A percentile compares a stretch with the other conserved stretches of the same genome.
These are phyloP conservation scores for Penicillium palitans DNA, from an alignment of 2,329 filamentous ascomycete genomes.

Conservation along the genomic window DNA sequence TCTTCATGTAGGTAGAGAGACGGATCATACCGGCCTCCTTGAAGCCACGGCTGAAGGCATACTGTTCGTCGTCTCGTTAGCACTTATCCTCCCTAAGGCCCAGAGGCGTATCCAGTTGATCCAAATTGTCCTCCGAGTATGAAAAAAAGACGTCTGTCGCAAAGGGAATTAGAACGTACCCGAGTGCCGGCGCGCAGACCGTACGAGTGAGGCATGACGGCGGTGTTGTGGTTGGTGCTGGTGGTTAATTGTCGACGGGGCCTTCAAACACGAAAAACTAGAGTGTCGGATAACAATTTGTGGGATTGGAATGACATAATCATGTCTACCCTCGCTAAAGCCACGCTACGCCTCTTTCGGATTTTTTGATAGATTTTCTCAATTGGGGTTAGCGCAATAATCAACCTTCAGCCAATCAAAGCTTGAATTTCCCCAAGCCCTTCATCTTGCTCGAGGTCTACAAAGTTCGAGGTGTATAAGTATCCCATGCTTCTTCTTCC, in stretches of 20 bases:
- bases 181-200: slow-evolving; percentile 85
- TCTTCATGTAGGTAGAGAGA: slow-evolving; percentile 89
- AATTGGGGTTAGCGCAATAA: neutral
- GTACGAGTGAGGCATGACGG: slow-evolving; percentile 81
- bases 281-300: slow-evolving; percentile 13
- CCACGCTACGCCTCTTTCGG: neutral
- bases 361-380: neutral
- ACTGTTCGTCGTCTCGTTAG: slow-evolving; percentile 53
- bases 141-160: slow-evolving; percentile 9
- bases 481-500: neutral
- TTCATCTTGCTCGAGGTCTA: neutral
- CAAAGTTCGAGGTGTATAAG: neutral
- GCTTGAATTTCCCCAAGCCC: neutral
- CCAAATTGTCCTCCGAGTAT: slow-evolving; percentile 2
- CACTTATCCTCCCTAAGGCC: slow-evolving; percentile 25
- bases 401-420: neutral
- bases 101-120: slow-evolving; percentile 10
- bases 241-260: slow-evolving; percentile 41
- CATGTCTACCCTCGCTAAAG: slow-evolving; percentile 27
- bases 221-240: slow-evolving; percentile 50
- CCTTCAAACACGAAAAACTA: slow-evolving; percentile 18
- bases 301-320: slow-evolving; percentile 11
- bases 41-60: slow-evolving; percentile 93
- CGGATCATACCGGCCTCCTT: slow-evolving; percentile 93
- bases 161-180: slow-evolving; percentile 54